phyloP scores from a whole-genome alignment of 2,329 filamentous ascomycete species.

The Elsinoe perseae region DNA sequence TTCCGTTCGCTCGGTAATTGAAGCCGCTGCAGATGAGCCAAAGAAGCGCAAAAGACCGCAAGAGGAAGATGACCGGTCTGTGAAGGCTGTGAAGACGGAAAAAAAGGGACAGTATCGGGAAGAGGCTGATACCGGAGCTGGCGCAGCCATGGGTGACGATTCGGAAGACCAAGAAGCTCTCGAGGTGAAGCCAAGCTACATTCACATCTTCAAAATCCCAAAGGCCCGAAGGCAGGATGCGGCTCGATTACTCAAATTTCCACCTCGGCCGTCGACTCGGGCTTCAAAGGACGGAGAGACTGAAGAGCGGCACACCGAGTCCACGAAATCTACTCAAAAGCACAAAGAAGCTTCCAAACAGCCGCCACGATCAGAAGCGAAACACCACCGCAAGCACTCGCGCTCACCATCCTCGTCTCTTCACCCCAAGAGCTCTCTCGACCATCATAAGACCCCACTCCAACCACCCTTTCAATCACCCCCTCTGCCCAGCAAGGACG shows the following conservation, averaged over 20 bases:
- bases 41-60: neutral
- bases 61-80: neutral
- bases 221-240: constrained; percentile 16
- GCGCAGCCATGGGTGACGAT: neutral
- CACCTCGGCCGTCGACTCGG: neutral
- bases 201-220: constrained; percentile 16
- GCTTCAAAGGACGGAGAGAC: neutral
- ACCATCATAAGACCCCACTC: constrained; percentile 15
- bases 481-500: constrained; percentile 17
- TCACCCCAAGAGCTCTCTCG: neutral
- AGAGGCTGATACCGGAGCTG: constrained; percentile 2
- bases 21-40: neutral
- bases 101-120: neutral
- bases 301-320: neutral
- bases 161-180: neutral
- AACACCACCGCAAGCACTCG: constrained; percentile 12
- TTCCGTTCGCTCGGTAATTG: neutral
- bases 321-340: neutral
- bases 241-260: constrained; percentile 13
- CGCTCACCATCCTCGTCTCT: constrained; percentile 5
- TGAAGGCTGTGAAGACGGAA: neutral
- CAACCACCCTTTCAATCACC: constrained; percentile 23
- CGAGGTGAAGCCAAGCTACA: constrained; percentile 12
- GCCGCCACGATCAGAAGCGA: neutral
- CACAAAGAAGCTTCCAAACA: constrained; percentile 1